Conservation (phyloP, 148 eudicot genomes). For the Rhododendron vialii region DNA sequence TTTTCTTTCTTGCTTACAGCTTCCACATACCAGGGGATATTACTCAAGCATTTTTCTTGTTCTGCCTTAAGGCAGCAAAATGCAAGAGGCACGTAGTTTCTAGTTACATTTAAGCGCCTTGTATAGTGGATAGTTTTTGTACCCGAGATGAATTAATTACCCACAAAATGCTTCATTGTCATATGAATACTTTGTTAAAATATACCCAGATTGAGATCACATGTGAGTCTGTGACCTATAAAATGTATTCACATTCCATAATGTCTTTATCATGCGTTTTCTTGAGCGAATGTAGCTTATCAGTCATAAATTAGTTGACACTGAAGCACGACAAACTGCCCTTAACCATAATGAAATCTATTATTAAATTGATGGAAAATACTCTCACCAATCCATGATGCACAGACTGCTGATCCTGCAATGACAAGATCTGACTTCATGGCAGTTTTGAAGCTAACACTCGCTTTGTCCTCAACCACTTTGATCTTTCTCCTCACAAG, state of each 20-base stretch:
- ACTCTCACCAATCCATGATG: constrained; percentile 88
- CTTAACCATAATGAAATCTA: neutral
- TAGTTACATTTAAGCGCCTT: neutral
- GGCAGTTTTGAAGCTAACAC: constrained; percentile 84
- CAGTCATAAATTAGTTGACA: neutral
- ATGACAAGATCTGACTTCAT: constrained; percentile 94
- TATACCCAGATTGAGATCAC: neutral
- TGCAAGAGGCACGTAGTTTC: neutral
- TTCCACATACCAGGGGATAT: neutral
- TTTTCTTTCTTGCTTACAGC: neutral
- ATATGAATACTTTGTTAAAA: neutral
- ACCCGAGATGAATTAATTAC: neutral
- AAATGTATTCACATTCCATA: neutral
- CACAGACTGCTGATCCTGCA: constrained; percentile 97
- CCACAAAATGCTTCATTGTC: neutral
- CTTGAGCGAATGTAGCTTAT: neutral
- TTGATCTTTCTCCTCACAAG: constrained; percentile 80
- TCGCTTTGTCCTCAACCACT: constrained; percentile 77
- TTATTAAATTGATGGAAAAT: constrained; percentile 1
- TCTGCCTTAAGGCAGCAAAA: neutral
- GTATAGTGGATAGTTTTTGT: neutral
- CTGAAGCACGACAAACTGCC: neutral
- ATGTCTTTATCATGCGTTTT: neutral
- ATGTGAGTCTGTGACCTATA: neutral
- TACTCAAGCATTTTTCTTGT: neutral